phyloP scores from a whole-genome alignment of 2,329 filamentous ascomycete genomes.

The Aureobasidium sp. region DNA sequence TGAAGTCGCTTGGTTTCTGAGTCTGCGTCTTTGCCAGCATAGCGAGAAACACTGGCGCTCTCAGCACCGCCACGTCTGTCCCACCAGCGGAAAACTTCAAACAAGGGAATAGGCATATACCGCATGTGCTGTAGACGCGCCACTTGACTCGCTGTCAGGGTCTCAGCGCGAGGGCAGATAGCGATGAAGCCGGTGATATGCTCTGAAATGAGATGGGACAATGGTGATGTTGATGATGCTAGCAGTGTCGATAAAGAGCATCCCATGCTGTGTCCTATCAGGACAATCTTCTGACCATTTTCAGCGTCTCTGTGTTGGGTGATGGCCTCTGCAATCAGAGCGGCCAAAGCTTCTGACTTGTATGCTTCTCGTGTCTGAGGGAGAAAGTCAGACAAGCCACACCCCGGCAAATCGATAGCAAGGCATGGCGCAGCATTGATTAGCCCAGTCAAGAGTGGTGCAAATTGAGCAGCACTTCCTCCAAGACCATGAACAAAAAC shows the following conservation, averaged over 20 bases:
- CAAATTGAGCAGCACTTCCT: conserved; percentile 85
- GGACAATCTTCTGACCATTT: conserved; percentile 60
- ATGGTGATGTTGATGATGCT: conserved; percentile 52
- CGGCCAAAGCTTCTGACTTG: conserved; percentile 63
- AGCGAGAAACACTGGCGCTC: conserved; percentile 71
- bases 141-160: conserved; percentile 34
- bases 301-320: conserved; percentile 62
- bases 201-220: conserved; percentile 48
- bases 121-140: conserved; percentile 51
- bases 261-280: conserved; percentile 88
- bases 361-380: conserved; percentile 72
- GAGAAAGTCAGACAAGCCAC: conserved; percentile 70
- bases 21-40: conserved; percentile 63
- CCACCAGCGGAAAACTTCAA: conserved; percentile 69
- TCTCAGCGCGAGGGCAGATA: conserved; percentile 68
- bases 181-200: conserved; percentile 70
- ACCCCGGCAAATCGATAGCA: conserved; percentile 84
- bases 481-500: conserved; percentile 91
- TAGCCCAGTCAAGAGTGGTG: conserved; percentile 71
- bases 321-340: conserved; percentile 68
- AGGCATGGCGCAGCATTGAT: conserved; percentile 77
- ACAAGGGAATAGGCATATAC: conserved; percentile 62
- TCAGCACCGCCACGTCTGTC: conserved; percentile 71
- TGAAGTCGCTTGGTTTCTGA: conserved; percentile 60
- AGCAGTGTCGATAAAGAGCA: conserved; percentile 69